phyloP scores from a whole-genome alignment of 805 yeast species.

The Candida bentonensis region DNA sequence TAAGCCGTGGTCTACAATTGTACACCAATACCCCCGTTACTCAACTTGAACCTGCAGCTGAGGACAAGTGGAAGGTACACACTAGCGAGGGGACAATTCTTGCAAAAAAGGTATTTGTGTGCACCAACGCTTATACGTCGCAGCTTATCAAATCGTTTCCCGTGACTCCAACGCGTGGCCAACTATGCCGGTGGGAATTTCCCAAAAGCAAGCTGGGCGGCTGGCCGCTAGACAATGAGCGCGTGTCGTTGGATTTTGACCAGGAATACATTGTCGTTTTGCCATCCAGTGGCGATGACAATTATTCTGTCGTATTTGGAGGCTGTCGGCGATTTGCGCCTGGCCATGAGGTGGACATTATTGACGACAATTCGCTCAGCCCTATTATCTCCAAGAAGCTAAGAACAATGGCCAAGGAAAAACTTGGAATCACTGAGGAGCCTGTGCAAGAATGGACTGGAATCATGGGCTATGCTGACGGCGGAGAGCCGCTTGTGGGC shows the following conservation, averaged over 20 bases:
- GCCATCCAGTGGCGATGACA: conserved; percentile 5
- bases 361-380: conserved; percentile 7
- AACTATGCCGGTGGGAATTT: conserved; percentile 11
- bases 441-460: conserved; percentile 29
- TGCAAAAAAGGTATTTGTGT: conserved; percentile 24
- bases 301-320: conserved; percentile 8
- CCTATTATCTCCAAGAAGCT: conserved; percentile 3
- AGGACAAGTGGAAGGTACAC: conserved; percentile 22
- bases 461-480: conserved; percentile 32
- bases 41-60: conserved; percentile 12
- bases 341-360: conserved; percentile 6
- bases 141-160: conserved; percentile 1
- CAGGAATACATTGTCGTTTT: conserved; percentile 9
- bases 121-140: conserved; percentile 25
- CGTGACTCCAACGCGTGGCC: conserved; percentile 18
- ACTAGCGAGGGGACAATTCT: conserved; percentile 21
- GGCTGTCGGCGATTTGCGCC: conserved; percentile 8
- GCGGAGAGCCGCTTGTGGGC: conserved; percentile 31
- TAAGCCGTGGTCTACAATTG: conserved; percentile 25
- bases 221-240: conserved; percentile 3
- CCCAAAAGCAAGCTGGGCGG: not conserved
- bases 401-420: conserved; percentile 1
- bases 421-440: conserved; percentile 4
- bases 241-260: conserved; percentile 6
- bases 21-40: conserved; percentile 30